Evolutionary conservation across 305 asterid species (phyloP).

Genomic region (Fraxinus velutina): DNA sequence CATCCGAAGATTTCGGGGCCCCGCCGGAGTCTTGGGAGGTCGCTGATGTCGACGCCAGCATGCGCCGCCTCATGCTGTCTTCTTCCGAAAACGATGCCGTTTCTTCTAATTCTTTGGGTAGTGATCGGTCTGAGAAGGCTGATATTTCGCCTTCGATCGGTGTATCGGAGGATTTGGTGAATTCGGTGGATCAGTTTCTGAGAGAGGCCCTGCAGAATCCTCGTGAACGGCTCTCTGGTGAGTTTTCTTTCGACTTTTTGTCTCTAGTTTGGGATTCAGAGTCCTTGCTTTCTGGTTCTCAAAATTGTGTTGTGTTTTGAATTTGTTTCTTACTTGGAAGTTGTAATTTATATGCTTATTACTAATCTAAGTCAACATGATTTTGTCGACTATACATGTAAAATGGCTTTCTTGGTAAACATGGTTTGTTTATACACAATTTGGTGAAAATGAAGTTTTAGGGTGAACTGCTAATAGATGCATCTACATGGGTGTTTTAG

Average conservation of each 20-base stretch:
- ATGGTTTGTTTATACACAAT: neutral
- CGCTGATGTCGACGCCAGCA: slow-evolving; percentile 75
- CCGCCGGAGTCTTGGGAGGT: slow-evolving; percentile 92
- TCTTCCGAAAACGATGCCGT: slow-evolving; percentile 28
- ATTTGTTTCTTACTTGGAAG: neutral
- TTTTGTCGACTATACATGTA: neutral
- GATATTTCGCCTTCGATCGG: slow-evolving; percentile 32
- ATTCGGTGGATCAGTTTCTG: slow-evolving; percentile 87
- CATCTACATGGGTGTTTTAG: neutral
- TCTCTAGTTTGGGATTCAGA: neutral
- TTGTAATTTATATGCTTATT: neutral
- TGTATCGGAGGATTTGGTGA: slow-evolving; percentile 52
- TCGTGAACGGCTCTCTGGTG: slow-evolving; percentile 95
- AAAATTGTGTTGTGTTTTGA: neutral
- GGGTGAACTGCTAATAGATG: neutral
- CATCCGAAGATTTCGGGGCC: slow-evolving; percentile 48
- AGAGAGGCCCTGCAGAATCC: slow-evolving; percentile 97
- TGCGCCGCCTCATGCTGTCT: slow-evolving; percentile 69
- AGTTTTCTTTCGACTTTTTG: neutral
- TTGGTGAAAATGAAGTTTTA: neutral
- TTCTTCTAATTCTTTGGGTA: slow-evolving; percentile 5
- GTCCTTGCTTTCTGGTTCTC: neutral
- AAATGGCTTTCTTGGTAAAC: neutral
- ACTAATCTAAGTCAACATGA: neutral
- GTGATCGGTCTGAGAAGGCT: slow-evolving; percentile 45